Evolutionary conservation across 176 grass and related monocot genomes (phyloP), one percentile per base, ranked within the genome.

Genomic region (Juncus effusus): DNA sequence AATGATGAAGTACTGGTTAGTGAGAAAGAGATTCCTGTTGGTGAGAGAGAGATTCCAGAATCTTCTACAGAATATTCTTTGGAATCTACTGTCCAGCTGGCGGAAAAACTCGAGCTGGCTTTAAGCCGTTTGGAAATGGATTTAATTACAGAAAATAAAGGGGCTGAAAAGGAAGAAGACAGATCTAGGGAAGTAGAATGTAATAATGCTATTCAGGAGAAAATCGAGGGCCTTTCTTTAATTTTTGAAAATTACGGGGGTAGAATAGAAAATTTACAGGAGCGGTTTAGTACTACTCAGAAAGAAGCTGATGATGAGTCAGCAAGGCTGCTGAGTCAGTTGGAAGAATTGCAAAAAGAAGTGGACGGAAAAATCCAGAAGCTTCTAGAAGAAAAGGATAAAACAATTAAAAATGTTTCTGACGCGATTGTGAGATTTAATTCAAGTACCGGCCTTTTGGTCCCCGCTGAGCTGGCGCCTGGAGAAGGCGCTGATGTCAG

Each of bases 341-440:
- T 75, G 55, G 85, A 89, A 68, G 16, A 82, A 69, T 86, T 97
- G 82, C 82, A 97, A 63, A 86, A 84, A 13, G 82, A 89, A 64
- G 14, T 59, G 51, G 59, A 61, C 77, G 75, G 70, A 51, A 89
- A 61, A 64, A 65, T 88, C 47, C 85, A 69, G 15, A 57, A 74
- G 73, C 72, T 89, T 72, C 64, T 77, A 63, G 70, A 78, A 64
- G 88, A 97, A 69, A 92, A 50, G 58, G 51, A 56, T 16, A 81
- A 75, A 72, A 70, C 88, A 49, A 62, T 53, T 56, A 66, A 62
- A 62, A 58, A 74, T 13, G 78, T 92, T 16, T 50, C 49, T 57
- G 72, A 81, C 74, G 75, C 80, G 54, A 77, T 74, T 58, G 36
- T 64, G 54, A 91, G 82, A 59, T 79, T 97, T 49, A 82, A 64